Base-by-base conservation (phyloP, 495 filamentous ascomycete genomes). In the Chaetomium tenue region DNA sequence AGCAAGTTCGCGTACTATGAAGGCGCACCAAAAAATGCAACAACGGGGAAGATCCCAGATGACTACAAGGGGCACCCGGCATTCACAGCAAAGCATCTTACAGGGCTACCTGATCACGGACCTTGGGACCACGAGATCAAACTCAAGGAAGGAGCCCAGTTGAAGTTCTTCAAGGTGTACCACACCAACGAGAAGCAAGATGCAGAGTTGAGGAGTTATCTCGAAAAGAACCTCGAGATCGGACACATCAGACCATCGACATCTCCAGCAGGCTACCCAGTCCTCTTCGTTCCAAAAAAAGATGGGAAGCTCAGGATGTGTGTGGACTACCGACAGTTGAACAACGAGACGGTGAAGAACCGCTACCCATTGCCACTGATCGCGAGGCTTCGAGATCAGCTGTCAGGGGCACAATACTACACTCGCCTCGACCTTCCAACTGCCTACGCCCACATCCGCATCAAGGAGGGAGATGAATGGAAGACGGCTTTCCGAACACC, bases 261-360 rank as follows among this genome's bases (percentile, higher is more conserved):
- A 18, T 46, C 15, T 16, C 30, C 18, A 23, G 48, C 33, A 25
- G 48, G n/a, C n/a, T 63, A 56, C 40, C 61, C 42, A 7, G 11
- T 63, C 20, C 28, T 63, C 2, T 63, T 57, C 20, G 52, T 64
- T 15, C 53, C 18, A 12, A 64, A 64, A 28, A 64, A 64, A 30
- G 28, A 58, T 26, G n/a, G 53, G 23, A 53, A 58, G 28, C 53
- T 58, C 6, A 18, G 26, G 25, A 25, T 64, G 18, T 48, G 6
- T 23, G 28, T 64, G 5, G 53, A 64, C 30, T 64, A 64, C 46
- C 44, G 30, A 51, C 8, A 39, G 22, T 25, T 64, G 9, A 58
- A 64, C 20, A 28, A 40, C 11, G 9, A 50, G 12, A 64, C 53
- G 0, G 44, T 64, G 3, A 65, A 65, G 30, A 65, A 65, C 23